Base-by-base conservation (phyloP, 805 yeast genomes). In the Candida dajiaensis region DNA sequence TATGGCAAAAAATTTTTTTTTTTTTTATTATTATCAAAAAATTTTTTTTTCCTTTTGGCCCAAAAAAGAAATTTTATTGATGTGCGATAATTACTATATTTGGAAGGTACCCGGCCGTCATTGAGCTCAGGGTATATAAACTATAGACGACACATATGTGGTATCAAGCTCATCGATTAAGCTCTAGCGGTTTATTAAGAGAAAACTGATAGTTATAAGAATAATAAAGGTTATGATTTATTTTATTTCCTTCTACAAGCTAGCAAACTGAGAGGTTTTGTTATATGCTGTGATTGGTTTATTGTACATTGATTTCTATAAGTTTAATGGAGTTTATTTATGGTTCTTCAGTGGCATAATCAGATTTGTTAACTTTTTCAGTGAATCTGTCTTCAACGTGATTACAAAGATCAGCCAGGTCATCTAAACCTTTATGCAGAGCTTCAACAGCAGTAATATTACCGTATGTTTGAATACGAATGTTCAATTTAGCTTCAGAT, bases 391-490 rank as follows among this genome's bases (percentile, higher is more conserved):
- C 83, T 65, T 92, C 97, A 40, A 94, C 81, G 51, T 80, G 88
- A 41, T 81, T 77, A 67, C 99, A 94, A 62, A 90, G 65, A 53
- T 83, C 90, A 50, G 82, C 74, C 55, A 94, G 74, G 62, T 90
- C 95, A 51, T 85, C 86, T 50, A 94, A 75, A 21, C 98, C 98
- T 65, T 89, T 87, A 58, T 88, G 90, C 38, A 94, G 74, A 1
- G 97, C 98, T 64, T 92, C 96, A 36, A 87, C 81, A 4, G 98
- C 98, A 4, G 97, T 83, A 53, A 80, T 76, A 9, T 71, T 70
- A 26, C 81, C 97, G 62, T 89, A 90, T 1, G 99, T 94, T 70
- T 94, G 99, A 52, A 94, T 89, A 69, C 99, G 81, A 47, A 94
- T 65, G 69, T 94, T 89, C 68, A 94, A 72, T 56, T 85, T 84